Conservation (phyloP, 176 grass and related monocot genomes). For the Thalia dealbata region DNA sequence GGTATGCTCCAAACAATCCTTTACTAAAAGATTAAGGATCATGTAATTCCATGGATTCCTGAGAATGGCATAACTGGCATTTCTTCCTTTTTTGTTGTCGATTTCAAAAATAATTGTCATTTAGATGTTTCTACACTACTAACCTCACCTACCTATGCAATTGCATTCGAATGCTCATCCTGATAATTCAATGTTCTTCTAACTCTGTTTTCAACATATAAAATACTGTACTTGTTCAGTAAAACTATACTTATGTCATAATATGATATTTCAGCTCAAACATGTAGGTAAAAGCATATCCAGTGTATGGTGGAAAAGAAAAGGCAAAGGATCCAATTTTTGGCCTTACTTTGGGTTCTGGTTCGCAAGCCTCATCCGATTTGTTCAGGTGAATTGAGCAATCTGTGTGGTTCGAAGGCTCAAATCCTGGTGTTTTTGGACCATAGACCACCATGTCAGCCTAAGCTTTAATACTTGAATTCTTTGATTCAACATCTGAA, state of each 20-base stretch:
- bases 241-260: neutral
- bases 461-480: conserved; percentile 11
- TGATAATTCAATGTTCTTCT: neutral
- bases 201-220: neutral
- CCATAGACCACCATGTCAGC: conserved; percentile 18
- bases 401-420: conserved; percentile 34
- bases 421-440: conserved; percentile 20
- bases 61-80: too few relatives aligned
- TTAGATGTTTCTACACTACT: too few relatives aligned
- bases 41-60: too few relatives aligned
- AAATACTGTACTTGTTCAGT: neutral
- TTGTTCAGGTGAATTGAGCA: conserved; percentile 72
- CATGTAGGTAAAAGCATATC: conserved; percentile 69
- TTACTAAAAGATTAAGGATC: too few relatives aligned
- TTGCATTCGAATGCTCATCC: too few relatives aligned
- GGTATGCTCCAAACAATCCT: too few relatives aligned
- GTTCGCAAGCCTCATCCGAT: conserved; percentile 60
- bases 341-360: conserved; percentile 80
- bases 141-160: too few relatives aligned
- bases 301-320: conserved; percentile 61
- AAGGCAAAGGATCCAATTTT: conserved; percentile 94
- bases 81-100: too few relatives aligned
- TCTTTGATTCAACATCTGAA: conserved; percentile 6
- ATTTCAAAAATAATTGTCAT: too few relatives aligned
- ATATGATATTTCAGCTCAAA: neutral